These are phyloP conservation scores for Theobroma cacao DNA, from an alignment of 345 rosid species.

Conservation along the genomic window DNA sequence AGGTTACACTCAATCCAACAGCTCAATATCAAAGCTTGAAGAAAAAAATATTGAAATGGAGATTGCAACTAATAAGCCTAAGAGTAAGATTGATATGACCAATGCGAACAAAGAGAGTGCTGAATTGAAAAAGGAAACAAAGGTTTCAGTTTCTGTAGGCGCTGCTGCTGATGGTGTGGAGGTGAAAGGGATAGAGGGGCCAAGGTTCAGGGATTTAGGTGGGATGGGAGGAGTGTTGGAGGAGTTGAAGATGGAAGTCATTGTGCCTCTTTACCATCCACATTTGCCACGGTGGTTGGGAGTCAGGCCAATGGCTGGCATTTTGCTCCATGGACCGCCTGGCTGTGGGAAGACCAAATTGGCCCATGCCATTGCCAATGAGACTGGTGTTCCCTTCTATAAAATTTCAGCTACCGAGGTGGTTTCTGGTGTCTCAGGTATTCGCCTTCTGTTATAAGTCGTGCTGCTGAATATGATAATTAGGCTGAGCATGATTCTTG, in stretches of 20 bases:
- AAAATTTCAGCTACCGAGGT: slow-evolving; percentile 88
- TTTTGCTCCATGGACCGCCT: slow-evolving; percentile 81
- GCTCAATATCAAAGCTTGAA: slow-evolving; percentile 24
- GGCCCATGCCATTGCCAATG: slow-evolving; percentile 80
- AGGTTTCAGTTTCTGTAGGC: slow-evolving; percentile 14
- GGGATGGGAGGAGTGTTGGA: slow-evolving; percentile 64
- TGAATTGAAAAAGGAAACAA: slow-evolving; percentile 23
- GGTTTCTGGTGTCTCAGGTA: slow-evolving; percentile 89
- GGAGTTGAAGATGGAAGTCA: slow-evolving; percentile 68
- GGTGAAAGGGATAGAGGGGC: slow-evolving; percentile 45
- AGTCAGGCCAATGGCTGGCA: slow-evolving; percentile 67
- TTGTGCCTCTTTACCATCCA: slow-evolving; percentile 78
- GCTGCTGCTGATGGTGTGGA: slow-evolving; percentile 28
- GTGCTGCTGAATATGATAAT: not conserved
- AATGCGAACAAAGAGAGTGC: slow-evolving; percentile 11
- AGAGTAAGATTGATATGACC: slow-evolving; percentile 33
- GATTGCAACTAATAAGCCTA: slow-evolving; percentile 35
- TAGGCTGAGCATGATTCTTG: not conserved
- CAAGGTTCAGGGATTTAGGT: slow-evolving; percentile 76
- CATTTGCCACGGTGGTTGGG: slow-evolving; percentile 53
- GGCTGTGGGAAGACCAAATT: slow-evolving; percentile 82
- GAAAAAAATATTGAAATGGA: slow-evolving; percentile 69
- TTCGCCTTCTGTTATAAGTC: not conserved
- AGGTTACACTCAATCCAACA: slow-evolving; percentile 32
- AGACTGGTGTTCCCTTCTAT: slow-evolving; percentile 75